Conservation (phyloP, 768 basidiomycete species). For the Rubroboletus pulcherrimus region DNA sequence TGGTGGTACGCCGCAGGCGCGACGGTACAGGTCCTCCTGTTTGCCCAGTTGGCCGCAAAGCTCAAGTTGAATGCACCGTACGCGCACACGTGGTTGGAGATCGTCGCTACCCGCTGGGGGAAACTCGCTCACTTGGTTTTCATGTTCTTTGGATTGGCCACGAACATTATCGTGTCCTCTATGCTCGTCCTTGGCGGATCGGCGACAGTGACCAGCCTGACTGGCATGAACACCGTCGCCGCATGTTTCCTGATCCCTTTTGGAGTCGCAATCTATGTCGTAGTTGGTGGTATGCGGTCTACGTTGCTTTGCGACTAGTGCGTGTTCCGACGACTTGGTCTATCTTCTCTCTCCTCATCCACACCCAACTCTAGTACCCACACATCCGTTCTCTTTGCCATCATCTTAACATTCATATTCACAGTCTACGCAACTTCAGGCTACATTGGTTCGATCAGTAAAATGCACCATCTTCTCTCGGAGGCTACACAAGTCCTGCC, state of each 20-base stretch:
- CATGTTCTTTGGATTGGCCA: conserved; percentile 90
- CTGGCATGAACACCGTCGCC: conserved; percentile 87
- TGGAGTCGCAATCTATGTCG: conserved; percentile 85
- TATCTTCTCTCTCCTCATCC: neutral
- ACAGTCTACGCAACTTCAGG: conserved; percentile 77
- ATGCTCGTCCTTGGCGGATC: conserved; percentile 79
- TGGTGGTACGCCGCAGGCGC: conserved; percentile 95
- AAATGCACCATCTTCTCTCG: conserved; percentile 80
- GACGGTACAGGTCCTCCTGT: conserved; percentile 84
- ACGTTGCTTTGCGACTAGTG: conserved; percentile 85
- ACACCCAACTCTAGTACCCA: conserved; percentile 56
- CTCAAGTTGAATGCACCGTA: conserved; percentile 89
- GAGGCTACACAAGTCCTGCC: conserved; percentile 52
- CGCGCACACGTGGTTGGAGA: conserved; percentile 85
- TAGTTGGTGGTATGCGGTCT: conserved; percentile 83
- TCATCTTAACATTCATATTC: conserved; percentile 75
- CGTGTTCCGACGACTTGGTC: conserved; percentile 23
- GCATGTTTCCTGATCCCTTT: conserved; percentile 89
- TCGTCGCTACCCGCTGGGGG: conserved; percentile 80
- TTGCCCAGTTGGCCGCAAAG: conserved; percentile 87
- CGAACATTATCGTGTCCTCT: conserved; percentile 89
- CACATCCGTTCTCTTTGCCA: conserved; percentile 80
- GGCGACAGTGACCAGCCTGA: conserved; percentile 83
- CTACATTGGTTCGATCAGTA: conserved; percentile 73
- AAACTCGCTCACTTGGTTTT: conserved; percentile 74